These are phyloP conservation scores for Purpureocillium takamizusanense DNA, from an alignment of 2,329 filamentous ascomycete species.

Conservation along the genomic window DNA sequence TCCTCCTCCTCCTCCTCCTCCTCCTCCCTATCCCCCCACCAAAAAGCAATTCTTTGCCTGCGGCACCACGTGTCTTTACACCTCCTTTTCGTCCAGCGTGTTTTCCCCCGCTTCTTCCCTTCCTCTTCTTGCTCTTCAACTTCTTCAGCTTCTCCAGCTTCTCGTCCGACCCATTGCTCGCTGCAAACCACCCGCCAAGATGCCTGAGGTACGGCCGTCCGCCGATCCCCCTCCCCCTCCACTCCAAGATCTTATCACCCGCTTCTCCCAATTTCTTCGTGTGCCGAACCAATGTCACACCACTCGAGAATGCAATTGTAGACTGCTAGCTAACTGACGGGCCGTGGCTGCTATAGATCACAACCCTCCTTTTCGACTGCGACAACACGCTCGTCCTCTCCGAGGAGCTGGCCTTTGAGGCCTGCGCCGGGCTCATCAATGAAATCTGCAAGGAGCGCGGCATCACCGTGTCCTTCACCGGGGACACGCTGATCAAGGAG, in stretches of 20 bases:
- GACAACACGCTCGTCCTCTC: conserved; percentile 93
- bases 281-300: too few species aligned
- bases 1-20: too few species aligned
- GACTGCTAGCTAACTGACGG: not conserved
- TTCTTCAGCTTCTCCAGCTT: conserved; percentile 1
- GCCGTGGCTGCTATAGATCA: conserved; percentile 37
- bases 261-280: too few species aligned
- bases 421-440: conserved; percentile 83
- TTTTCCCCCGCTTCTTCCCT: too few species aligned
- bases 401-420: conserved; percentile 84
- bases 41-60: too few species aligned
- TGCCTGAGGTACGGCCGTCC: conserved; percentile 19
- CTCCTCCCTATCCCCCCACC: too few species aligned
- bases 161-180: conserved; percentile 2
- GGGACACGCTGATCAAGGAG: conserved; percentile 68
- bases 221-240: too few species aligned
- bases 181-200: conserved; percentile 14
- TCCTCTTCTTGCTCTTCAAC: too few species aligned
- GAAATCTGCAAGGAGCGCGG: conserved; percentile 63
- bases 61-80: too few species aligned
- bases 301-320: too few species aligned
- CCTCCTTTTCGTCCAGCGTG: too few species aligned
- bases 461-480: conserved; percentile 62
- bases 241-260: too few species aligned
- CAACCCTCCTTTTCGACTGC: conserved; percentile 64